Conservation (phyloP, 306 rosid species). For the Erythrophleum fordii region DNA sequence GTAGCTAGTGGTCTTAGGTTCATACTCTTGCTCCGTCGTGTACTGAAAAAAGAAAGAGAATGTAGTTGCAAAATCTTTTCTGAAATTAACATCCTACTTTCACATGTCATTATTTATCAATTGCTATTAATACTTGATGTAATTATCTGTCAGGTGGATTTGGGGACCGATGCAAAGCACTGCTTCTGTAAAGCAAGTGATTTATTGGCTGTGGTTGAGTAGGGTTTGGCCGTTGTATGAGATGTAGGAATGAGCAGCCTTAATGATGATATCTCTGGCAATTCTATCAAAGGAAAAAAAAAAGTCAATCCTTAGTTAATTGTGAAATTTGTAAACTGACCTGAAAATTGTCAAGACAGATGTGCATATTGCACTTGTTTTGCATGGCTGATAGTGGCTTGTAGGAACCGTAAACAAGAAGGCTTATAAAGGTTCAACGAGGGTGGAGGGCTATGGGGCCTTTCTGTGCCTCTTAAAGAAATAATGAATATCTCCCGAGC, state of each 20-base stretch:
- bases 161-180: constrained; percentile 78
- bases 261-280: not conserved
- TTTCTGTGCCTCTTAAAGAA: no score
- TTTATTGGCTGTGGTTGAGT: constrained; percentile 84
- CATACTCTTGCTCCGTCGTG: not conserved
- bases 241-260: not conserved
- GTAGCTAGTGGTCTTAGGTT: not conserved
- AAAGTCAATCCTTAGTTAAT: not conserved
- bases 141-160: constrained; percentile 74
- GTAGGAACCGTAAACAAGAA: no score
- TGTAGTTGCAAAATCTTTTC: not conserved
- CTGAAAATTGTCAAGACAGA: not conserved
- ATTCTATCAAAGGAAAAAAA: not conserved
- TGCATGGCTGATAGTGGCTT: no score
- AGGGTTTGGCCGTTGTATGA: constrained; percentile 25
- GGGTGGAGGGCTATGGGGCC: no score
- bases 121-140: constrained; percentile 8
- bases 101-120: not conserved
- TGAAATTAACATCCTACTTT: not conserved
- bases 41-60: no score
- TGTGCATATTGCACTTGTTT: not conserved
- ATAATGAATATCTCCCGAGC: no score
- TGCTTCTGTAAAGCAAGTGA: constrained; percentile 90
- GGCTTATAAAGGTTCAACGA: no score
- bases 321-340: not conserved